phyloP scores from a whole-genome alignment of 768 basidiomycete species.

The Suillus occidentalis region DNA sequence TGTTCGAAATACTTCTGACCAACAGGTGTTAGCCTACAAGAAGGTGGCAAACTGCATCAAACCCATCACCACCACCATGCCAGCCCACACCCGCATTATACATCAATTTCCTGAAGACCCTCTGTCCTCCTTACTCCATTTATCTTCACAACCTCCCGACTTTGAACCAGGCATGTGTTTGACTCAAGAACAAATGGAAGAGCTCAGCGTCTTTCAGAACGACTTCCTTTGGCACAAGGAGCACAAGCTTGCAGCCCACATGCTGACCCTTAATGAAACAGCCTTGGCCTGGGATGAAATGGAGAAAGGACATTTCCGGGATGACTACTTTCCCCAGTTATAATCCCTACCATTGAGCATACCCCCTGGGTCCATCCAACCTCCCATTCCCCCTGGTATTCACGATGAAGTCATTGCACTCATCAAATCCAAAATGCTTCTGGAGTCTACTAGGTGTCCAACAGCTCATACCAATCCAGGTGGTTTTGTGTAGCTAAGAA shows the following conservation, averaged over 20 bases:
- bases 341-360: constrained; percentile 37
- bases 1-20: not conserved
- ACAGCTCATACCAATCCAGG: no score
- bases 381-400: no score
- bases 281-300: constrained; percentile 41
- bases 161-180: not conserved
- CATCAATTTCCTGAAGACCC: constrained; percentile 36
- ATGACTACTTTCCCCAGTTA: constrained; percentile 36
- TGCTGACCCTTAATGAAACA: constrained; percentile 31
- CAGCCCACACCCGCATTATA: constrained; percentile 33
- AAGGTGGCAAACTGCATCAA: constrained; percentile 31
- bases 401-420: no score
- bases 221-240: constrained; percentile 10
- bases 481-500: no score
- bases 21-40: constrained; percentile 25
- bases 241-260: constrained; percentile 9
- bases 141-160: no score
- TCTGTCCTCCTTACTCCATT: constrained; percentile 8
- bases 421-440: no score
- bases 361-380: not conserved
- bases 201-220: not conserved
- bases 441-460: no score
- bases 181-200: not conserved
- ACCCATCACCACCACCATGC: constrained; percentile 29
- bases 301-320: constrained; percentile 34